phyloP scores from a whole-genome alignment of 140 eudicot species.

The Flaveria floridana region DNA sequence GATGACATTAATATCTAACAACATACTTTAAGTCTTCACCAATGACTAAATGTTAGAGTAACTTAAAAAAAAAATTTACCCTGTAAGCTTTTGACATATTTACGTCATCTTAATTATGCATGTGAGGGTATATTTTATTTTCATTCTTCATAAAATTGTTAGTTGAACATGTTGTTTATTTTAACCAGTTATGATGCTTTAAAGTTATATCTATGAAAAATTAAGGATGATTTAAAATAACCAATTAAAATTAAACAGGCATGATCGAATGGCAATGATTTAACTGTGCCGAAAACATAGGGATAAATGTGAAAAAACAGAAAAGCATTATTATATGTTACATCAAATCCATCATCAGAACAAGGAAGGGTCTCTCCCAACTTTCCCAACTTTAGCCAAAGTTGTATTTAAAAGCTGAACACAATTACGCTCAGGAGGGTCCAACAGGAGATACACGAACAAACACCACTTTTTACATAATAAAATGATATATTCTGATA shows the following conservation, averaged over 20 bases:
- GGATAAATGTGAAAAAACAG: constrained; percentile 11
- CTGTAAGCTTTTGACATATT: too few relatives aligned
- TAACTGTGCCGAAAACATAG: constrained; percentile 6
- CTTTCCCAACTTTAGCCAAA: constrained; percentile 35
- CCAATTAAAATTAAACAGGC: not conserved
- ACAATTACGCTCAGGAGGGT: constrained; percentile 25
- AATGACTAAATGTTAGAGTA: too few relatives aligned
- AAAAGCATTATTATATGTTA: constrained; percentile 27
- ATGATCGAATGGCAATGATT: constrained; percentile 1
- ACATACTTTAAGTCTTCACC: too few relatives aligned
- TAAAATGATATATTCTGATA: not conserved
- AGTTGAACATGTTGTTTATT: not conserved
- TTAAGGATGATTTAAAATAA: not conserved
- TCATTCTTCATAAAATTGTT: not conserved
- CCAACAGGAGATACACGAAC: constrained; percentile 7
- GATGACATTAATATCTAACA: too few relatives aligned
- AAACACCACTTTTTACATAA: not conserved
- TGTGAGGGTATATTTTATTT: too few relatives aligned
- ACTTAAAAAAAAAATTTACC: too few relatives aligned
- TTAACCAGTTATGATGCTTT: not conserved
- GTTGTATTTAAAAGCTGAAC: constrained; percentile 28
- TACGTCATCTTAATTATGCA: too few relatives aligned
- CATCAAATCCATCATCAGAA: constrained; percentile 42
- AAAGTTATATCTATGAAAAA: too few relatives aligned
- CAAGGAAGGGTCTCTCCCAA: constrained; percentile 39